Percentiles rank a stretch among this genome's conserved stretches.
phyloP scores from a whole-genome alignment of 2,329 filamentous ascomycete species.

The Didymella sp. region DNA sequence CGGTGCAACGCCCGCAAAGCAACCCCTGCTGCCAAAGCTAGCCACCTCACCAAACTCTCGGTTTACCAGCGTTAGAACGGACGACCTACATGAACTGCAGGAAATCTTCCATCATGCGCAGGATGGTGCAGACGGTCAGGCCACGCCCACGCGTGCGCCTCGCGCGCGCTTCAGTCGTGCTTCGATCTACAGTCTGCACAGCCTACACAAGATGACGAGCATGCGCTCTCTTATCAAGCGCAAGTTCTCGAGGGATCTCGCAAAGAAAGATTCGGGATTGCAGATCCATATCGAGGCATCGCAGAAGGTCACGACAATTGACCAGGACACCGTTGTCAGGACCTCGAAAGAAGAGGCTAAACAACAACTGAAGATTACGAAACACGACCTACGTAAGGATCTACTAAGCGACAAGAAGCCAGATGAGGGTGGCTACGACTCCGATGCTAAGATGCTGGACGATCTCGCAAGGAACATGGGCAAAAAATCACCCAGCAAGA shows the following conservation, averaged over 20 bases:
- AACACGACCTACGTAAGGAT: slow-evolving; percentile 41
- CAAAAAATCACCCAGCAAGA: slow-evolving; percentile 40
- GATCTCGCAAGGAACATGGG: slow-evolving; percentile 42
- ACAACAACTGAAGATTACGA: slow-evolving; percentile 41
- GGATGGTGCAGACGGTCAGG: slow-evolving; percentile 18
- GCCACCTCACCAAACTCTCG: slow-evolving; percentile 32
- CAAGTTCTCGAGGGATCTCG: slow-evolving; percentile 41
- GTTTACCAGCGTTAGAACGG: slow-evolving; percentile 41
- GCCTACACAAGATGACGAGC: slow-evolving; percentile 46
- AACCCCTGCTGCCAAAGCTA: slow-evolving; percentile 32
- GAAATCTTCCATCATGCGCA: slow-evolving; percentile 44
- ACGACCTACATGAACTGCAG: slow-evolving; percentile 44
- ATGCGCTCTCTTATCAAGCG: slow-evolving; percentile 44
- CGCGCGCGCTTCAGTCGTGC: slow-evolving; percentile 35
- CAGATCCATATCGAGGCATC: slow-evolving; percentile 10
- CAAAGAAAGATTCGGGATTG: slow-evolving; percentile 22
- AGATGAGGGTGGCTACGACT: slow-evolving; percentile 48
- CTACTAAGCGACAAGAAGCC: slow-evolving; percentile 43
- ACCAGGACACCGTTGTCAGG: slow-evolving; percentile 37
- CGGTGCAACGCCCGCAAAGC: slow-evolving; percentile 36
- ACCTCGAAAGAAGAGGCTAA: slow-evolving; percentile 26
- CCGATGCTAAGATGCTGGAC: slow-evolving; percentile 47
- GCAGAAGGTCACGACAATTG: slow-evolving; percentile 13
- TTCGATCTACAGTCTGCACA: slow-evolving; percentile 43
- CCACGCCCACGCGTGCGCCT: slow-evolving; percentile 23